phyloP scores from a whole-genome alignment of 106 monocot genomes.

The Narthecium ossifragum region DNA sequence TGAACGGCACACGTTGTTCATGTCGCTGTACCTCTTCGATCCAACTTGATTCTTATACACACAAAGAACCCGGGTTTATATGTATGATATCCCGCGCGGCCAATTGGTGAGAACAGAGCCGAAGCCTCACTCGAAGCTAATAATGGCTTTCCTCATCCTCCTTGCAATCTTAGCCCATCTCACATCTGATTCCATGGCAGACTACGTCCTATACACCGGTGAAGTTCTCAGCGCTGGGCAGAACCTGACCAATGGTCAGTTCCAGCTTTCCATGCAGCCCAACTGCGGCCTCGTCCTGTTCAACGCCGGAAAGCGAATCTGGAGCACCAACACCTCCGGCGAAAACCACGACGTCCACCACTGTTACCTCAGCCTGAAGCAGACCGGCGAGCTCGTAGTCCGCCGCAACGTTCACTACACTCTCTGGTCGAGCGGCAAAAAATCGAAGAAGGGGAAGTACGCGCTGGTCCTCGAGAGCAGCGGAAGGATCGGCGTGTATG shows the following conservation, averaged over 20 bases:
- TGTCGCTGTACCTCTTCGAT: too few relatives aligned
- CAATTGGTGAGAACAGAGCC: too few relatives aligned
- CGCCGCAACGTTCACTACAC: constrained; percentile 23
- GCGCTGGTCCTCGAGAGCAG: constrained; percentile 19
- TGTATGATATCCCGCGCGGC: too few relatives aligned
- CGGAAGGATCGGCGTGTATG: constrained; percentile 21
- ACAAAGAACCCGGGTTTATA: too few relatives aligned
- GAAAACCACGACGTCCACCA: too few relatives aligned
- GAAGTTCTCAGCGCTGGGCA: constrained; percentile 30
- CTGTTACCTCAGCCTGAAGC: constrained; percentile 28
- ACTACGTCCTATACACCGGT: constrained; percentile 29
- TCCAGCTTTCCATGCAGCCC: constrained; percentile 23
- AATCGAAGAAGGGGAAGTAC: constrained; percentile 29
- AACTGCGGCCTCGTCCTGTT: constrained; percentile 35
- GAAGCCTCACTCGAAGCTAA: too few relatives aligned
- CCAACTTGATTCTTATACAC: too few relatives aligned
- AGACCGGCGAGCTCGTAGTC: constrained; percentile 27
- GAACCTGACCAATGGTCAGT: constrained; percentile 23
- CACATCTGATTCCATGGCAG: constrained; percentile 1
- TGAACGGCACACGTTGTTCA: too few relatives aligned
- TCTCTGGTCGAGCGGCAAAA: constrained; percentile 18
- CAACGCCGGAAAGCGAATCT: not conserved
- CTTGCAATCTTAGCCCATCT: too few relatives aligned
- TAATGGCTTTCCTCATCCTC: too few relatives aligned
- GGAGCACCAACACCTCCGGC: constrained; percentile 15